A percentile compares a stretch with the other conserved stretches of the same genome.
Conservation (phyloP, 148 eudicot genomes). For the Spergularia bocconei region DNA sequence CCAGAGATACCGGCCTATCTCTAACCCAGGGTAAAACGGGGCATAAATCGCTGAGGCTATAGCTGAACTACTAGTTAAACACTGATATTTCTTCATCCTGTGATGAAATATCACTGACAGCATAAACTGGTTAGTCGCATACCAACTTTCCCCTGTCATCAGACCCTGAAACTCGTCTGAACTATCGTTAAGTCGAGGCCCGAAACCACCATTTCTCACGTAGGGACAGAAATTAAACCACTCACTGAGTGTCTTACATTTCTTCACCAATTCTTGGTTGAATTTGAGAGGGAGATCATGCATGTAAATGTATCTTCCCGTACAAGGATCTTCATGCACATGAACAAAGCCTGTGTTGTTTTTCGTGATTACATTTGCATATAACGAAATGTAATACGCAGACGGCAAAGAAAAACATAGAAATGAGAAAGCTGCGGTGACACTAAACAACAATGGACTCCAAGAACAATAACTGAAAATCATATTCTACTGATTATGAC, state of each 20-base stretch:
- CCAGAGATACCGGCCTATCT: slow-evolving; percentile 27
- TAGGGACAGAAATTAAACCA: slow-evolving; percentile 37
- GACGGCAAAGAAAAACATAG: too few species aligned
- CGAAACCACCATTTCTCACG: slow-evolving; percentile 25
- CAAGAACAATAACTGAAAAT: too few species aligned
- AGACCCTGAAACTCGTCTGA: not conserved
- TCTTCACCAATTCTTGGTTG: slow-evolving; percentile 30
- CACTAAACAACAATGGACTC: too few species aligned
- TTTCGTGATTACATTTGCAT: too few species aligned
- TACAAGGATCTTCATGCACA: slow-evolving; percentile 24
- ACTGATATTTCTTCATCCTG: slow-evolving; percentile 42
- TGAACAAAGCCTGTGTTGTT: too few species aligned
- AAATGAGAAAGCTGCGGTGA: too few species aligned
- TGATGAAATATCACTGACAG: slow-evolving; percentile 36
- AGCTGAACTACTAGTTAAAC: slow-evolving; percentile 35
- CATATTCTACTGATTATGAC: too few species aligned
- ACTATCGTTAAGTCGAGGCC: slow-evolving; percentile 13
- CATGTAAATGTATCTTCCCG: slow-evolving; percentile 37
- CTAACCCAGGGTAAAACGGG: slow-evolving; percentile 49
- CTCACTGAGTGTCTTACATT: slow-evolving; percentile 11
- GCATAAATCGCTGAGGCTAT: slow-evolving; percentile 40
- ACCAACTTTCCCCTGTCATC: slow-evolving; percentile 28
- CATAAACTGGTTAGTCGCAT: slow-evolving; percentile 39
- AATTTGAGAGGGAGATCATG: slow-evolving; percentile 38
- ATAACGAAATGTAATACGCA: too few species aligned